These are phyloP conservation scores for Clohesyomyces aquaticus DNA, from an alignment of 495 filamentous ascomycete genomes.

Conservation along the genomic window DNA sequence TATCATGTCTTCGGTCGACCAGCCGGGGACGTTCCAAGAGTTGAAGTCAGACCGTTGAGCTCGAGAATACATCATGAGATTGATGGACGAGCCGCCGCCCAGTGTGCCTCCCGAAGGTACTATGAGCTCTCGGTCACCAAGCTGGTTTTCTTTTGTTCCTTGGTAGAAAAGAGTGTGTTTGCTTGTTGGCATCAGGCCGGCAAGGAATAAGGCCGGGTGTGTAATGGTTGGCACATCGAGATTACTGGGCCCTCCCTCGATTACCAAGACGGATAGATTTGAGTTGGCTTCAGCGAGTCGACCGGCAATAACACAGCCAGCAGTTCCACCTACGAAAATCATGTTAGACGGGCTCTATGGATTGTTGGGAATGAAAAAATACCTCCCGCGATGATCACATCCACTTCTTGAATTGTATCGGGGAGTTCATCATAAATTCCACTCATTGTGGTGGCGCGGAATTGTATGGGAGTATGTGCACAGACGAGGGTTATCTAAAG, in stretches of 20 bases:
- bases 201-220: constrained; percentile 49
- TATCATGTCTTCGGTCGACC: constrained; percentile 56
- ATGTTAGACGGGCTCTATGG: too few relatives aligned
- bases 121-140: constrained; percentile 53
- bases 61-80: constrained; percentile 54
- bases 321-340: constrained; percentile 60
- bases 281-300: constrained; percentile 57
- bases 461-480: too few relatives aligned
- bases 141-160: constrained; percentile 43
- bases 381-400: too few relatives aligned
- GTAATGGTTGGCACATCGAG: constrained; percentile 51
- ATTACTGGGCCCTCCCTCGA: constrained; percentile 57
- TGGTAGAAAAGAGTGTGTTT: constrained; percentile 49
- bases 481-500: too few relatives aligned
- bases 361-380: too few relatives aligned
- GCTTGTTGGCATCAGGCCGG: constrained; percentile 45
- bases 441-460: too few relatives aligned
- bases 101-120: constrained; percentile 59
- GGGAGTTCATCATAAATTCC: too few relatives aligned
- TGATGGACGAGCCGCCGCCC: constrained; percentile 64
- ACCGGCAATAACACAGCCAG: constrained; percentile 57
- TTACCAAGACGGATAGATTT: constrained; percentile 55
- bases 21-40: constrained; percentile 56
- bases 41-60: constrained; percentile 53
- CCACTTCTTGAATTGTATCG: too few relatives aligned